Conservation (phyloP, 1,139 yeast genomes). For the Blastobotrys petasosporus region DNA sequence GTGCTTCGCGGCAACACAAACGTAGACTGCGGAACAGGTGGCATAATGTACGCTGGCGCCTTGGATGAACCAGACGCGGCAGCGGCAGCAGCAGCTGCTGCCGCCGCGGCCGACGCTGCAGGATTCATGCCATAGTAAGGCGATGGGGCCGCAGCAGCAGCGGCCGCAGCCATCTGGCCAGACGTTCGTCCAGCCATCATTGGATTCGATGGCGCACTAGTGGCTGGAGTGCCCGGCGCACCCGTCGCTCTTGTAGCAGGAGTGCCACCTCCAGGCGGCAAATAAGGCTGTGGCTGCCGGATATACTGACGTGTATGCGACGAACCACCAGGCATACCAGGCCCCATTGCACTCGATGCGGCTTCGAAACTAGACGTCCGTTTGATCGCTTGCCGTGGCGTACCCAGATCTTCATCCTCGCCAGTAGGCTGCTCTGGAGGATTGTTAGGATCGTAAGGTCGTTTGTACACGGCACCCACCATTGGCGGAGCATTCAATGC, state of each 20-base stretch:
- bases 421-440: slow-evolving; percentile 59
- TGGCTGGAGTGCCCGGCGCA: neutral
- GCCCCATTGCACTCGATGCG: slow-evolving; percentile 7
- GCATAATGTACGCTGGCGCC: slow-evolving; percentile 15
- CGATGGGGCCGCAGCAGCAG: neutral
- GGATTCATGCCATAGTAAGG: neutral
- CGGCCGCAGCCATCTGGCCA: no score
- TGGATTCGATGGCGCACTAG: neutral
- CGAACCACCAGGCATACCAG: neutral
- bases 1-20: slow-evolving; percentile 27
- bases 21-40: slow-evolving; percentile 26
- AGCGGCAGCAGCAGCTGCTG: slow-evolving; percentile 9
- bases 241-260: slow-evolving; percentile 1
- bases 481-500: slow-evolving; percentile 85
- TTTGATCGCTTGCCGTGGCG: slow-evolving; percentile 9
- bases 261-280: slow-evolving; percentile 7
- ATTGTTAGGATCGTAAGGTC: slow-evolving; percentile 69
- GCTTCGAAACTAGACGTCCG: slow-evolving; percentile 9
- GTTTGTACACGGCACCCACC: slow-evolving; percentile 80
- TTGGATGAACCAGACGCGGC: slow-evolving; percentile 9
- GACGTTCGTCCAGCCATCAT: neutral
- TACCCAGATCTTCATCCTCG: slow-evolving; percentile 20
- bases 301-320: slow-evolving; percentile 5
- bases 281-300: slow-evolving; percentile 9
- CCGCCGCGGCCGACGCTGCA: neutral